Evolutionary conservation across 1,284 basidiomycete species (phyloP), one percentile per base, ranked within the genome.

Genomic region (Inonotus hispidus): DNA sequence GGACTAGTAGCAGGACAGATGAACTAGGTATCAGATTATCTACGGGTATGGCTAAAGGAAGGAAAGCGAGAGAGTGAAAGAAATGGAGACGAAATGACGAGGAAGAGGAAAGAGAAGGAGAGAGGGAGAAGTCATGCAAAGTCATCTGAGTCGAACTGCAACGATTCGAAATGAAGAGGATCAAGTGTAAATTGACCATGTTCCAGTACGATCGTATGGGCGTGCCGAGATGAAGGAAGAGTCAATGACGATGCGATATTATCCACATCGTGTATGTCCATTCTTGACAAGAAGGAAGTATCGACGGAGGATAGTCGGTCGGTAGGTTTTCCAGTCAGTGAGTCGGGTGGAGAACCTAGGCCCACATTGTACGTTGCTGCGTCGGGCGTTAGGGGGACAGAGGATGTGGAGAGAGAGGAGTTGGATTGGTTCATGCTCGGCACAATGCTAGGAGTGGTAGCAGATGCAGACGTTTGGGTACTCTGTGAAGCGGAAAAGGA

Each of bases 101-200:
- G n/a, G n/a, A n/a, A n/a, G n/a, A n/a, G n/a, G n/a, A n/a, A 41
- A 35, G 53, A 14, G 43, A 14, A 43, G 27, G 21, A 43, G 38
- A 11, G 47, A 10, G n/a, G 2, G 41, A 29, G 50, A 55, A 35
- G 47, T 62, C 43, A 62, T 41, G 54, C 50, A 45, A 63, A 63
- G 46, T 55, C 62, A 45, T 60, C 58, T 37, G 59, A 60, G 49
- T 60, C 29, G 49, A 63, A 60, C 27, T 63, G 53, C 38, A 64
- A 23, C 16, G 63, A 64, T 54, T 64, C 63, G 38, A 64, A 60
- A 41, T 58, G 54, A 39, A 61, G 59, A 19, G 56, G 59, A 23
- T 61, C 59, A 13, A 61, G 38, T 13, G 47, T 19, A 19, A 60
- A 61, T 32, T 32, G 23, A 37, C 35, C 27, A 43, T 32, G 32